Evolutionary conservation across 345 rosid genomes (phyloP).

Genomic region (Syzygium oleosum): DNA sequence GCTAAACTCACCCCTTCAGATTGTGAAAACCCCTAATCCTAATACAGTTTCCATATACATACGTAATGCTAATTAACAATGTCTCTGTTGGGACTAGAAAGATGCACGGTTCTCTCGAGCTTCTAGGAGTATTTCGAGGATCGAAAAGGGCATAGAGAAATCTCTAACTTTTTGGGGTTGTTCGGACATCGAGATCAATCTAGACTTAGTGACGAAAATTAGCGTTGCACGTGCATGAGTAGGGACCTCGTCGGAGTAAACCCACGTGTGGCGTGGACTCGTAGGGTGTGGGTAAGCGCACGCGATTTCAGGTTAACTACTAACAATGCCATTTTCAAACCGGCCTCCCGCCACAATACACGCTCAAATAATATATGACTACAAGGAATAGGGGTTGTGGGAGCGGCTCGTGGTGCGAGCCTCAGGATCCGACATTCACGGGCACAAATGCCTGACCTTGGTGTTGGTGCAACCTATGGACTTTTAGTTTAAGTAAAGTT

Average conservation of each 20-base stretch:
- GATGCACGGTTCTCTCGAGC: not conserved
- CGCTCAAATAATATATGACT: not conserved
- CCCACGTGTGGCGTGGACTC: not conserved
- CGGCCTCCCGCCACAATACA: not conserved
- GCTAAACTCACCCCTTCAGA: no score
- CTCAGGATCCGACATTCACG: slow-evolving; percentile 7
- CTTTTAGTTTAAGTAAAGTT: not conserved
- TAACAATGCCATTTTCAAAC: not conserved
- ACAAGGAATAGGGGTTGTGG: not conserved
- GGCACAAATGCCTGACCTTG: slow-evolving; percentile 2
- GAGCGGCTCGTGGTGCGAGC: not conserved
- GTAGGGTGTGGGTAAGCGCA: not conserved
- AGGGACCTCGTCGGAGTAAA: not conserved
- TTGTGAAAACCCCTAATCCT: not conserved
- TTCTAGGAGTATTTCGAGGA: not conserved
- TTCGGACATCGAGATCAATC: not conserved
- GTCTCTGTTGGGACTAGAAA: not conserved
- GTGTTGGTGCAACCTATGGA: not conserved
- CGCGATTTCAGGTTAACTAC: not conserved
- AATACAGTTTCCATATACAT: not conserved
- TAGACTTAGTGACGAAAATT: not conserved
- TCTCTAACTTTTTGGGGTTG: not conserved
- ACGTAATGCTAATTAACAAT: not conserved
- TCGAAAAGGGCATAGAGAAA: not conserved
- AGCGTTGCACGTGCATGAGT: not conserved